Percentiles rank a stretch among this genome's conserved stretches.
phyloP scores from a whole-genome alignment of 768 basidiomycete genomes.

The Infundibulicybe gibba region DNA sequence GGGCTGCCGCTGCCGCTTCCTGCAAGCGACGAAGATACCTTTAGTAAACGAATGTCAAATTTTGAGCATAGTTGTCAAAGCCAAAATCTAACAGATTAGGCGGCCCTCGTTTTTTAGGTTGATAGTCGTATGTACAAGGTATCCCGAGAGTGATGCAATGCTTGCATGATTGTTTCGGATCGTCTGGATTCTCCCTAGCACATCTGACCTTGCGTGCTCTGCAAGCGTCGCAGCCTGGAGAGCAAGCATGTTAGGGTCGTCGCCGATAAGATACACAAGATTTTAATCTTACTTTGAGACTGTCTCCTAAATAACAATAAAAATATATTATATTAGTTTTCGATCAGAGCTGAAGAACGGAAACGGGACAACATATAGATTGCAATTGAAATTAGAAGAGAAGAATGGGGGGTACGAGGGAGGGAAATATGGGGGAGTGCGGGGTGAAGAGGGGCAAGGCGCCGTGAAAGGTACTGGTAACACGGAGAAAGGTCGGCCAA shows the following conservation, averaged over 20 bases:
- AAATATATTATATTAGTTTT: slow-evolving; percentile 25
- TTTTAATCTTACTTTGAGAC: slow-evolving; percentile 67
- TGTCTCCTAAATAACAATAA: slow-evolving; percentile 59
- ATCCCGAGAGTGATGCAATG: slow-evolving; percentile 82
- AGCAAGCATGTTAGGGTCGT: slow-evolving; percentile 11
- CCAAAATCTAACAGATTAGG: slow-evolving; percentile 71
- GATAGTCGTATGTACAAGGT: slow-evolving; percentile 87
- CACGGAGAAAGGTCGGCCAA: slow-evolving; percentile 39
- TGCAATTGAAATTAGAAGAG: slow-evolving; percentile 15
- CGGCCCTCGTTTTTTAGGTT: slow-evolving; percentile 91
- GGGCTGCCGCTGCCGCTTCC: slow-evolving; percentile 65
- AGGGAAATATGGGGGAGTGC: slow-evolving; percentile 35
- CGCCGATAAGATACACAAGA: neutral
- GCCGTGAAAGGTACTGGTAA: slow-evolving; percentile 28
- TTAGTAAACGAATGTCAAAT: slow-evolving; percentile 5
- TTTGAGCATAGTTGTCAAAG: neutral
- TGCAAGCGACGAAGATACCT: slow-evolving; percentile 81
- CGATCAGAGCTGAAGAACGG: slow-evolving; percentile 9
- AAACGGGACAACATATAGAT: slow-evolving; percentile 21
- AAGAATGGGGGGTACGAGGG: slow-evolving; percentile 23
- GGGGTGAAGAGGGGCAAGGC: slow-evolving; percentile 31
- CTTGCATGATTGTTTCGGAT: slow-evolving; percentile 78
- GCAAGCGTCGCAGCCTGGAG: slow-evolving; percentile 80
- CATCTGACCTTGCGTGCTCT: slow-evolving; percentile 85
- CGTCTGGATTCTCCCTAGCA: slow-evolving; percentile 74